A percentile compares a stretch with the other conserved stretches of the same genome.
Conservation (phyloP, 73 alveolate species). For the Symbiodinium natans region DNA sequence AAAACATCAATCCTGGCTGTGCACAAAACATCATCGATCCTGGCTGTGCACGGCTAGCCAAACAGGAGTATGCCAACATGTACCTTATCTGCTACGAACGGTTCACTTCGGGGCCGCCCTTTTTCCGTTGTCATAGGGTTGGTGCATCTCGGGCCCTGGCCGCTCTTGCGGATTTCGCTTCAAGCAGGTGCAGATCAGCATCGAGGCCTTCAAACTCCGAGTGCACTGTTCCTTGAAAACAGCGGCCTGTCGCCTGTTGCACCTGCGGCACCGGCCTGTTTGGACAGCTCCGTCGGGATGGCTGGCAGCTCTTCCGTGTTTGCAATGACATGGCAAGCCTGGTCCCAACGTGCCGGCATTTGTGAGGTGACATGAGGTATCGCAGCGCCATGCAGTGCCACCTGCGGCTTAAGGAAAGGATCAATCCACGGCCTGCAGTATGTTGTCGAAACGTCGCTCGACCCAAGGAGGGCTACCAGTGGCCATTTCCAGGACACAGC, state of each 20-base stretch:
- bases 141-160: background rate
- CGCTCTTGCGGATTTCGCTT: slow-evolving; percentile 76
- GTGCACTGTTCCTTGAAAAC: background rate
- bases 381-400: background rate
- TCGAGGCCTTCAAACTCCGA: slow-evolving; percentile 2
- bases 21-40: background rate
- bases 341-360: too few species aligned
- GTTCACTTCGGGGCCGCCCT: background rate
- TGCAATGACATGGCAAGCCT: slow-evolving; percentile 82
- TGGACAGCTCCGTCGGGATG: slow-evolving; percentile 44
- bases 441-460: slow-evolving; percentile 66
- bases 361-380: too few species aligned
- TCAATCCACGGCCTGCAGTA: slow-evolving; percentile 28
- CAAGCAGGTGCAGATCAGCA: slow-evolving; percentile 25
- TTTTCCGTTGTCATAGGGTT: background rate
- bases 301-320: slow-evolving; percentile 65
- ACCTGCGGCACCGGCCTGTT: background rate
- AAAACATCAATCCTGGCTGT: background rate
- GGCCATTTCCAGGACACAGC: slow-evolving; percentile 96
- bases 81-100: background rate
- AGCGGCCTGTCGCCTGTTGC: background rate
- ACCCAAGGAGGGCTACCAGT: slow-evolving; percentile 96
- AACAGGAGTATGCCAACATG: background rate
- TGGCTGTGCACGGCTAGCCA: background rate
- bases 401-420: background rate